Conservation (phyloP, 345 rosid species). For the Gossypium raimondii region DNA sequence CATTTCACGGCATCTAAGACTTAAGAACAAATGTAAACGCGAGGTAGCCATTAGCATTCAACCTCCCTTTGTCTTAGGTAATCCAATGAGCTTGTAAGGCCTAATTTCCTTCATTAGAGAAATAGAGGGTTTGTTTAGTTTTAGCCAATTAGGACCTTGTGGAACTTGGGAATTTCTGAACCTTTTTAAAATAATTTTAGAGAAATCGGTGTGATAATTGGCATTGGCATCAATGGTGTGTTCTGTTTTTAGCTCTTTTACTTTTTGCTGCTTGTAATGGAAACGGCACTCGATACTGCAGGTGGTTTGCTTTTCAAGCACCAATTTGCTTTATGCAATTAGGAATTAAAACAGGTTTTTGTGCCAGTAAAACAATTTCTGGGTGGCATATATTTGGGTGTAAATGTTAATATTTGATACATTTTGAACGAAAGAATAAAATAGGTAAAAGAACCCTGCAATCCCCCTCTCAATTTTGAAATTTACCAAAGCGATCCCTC, state of each 20-base stretch:
- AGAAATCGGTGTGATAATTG: neutral
- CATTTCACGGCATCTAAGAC: slow-evolving; percentile 29
- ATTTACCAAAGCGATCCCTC: too few species aligned
- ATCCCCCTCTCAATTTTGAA: too few species aligned
- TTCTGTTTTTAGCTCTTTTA: too few species aligned
- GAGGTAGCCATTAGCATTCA: slow-evolving; percentile 22
- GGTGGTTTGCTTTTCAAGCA: too few species aligned
- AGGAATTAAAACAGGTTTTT: neutral
- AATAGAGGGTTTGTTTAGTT: neutral
- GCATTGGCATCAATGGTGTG: neutral
- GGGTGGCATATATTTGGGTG: too few species aligned
- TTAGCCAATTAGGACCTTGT: neutral
- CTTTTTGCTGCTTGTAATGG: too few species aligned
- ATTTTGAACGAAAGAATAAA: too few species aligned
- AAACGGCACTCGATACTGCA: too few species aligned
- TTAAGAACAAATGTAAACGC: slow-evolving; percentile 10
- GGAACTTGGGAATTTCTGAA: neutral
- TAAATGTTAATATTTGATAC: too few species aligned
- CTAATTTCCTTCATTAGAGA: neutral
- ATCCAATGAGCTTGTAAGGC: neutral
- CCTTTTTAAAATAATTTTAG: neutral
- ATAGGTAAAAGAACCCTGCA: too few species aligned
- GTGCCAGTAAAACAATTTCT: too few species aligned
- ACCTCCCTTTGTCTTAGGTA: neutral
- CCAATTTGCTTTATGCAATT: neutral